A percentile compares a stretch with the other conserved stretches of the same genome.
These are phyloP conservation scores for Phytophthora sojae DNA, from an alignment of 352 stramenopile genomes.

Conservation along the genomic window DNA sequence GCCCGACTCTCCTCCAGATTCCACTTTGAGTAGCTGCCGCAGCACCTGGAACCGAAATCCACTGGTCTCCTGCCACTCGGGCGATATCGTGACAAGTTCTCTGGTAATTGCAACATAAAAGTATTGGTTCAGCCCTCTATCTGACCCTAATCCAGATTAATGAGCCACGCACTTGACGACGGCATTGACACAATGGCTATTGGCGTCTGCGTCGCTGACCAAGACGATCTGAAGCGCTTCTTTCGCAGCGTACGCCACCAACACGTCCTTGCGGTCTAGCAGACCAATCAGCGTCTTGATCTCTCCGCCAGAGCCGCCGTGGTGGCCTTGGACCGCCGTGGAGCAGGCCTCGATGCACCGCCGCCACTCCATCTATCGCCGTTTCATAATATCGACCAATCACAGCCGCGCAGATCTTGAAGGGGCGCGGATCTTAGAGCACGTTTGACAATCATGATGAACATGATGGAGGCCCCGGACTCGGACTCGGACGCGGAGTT, in stretches of 20 bases:
- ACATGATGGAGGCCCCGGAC: conserved; percentile 36
- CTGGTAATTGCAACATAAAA: conserved; percentile 14
- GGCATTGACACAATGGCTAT: conserved; percentile 15
- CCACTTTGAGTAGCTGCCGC: conserved; percentile 45
- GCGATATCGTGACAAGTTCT: neutral
- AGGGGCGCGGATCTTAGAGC: conserved; percentile 20
- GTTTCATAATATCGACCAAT: conserved; percentile 20
- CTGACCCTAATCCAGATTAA: neutral
- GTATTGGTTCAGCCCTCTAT: conserved; percentile 8
- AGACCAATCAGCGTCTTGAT: conserved; percentile 30
- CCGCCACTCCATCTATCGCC: conserved; percentile 20
- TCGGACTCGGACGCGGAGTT: conserved; percentile 13
- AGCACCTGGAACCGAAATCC: conserved; percentile 63
- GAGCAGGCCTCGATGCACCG: conserved; percentile 13
- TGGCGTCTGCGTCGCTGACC: neutral
- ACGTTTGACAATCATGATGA: conserved; percentile 23
- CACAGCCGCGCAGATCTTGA: conserved; percentile 37
- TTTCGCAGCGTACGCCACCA: conserved; percentile 56
- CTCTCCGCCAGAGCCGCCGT: neutral
- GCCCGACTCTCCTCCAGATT: neutral
- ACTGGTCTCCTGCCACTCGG: conserved; percentile 18
- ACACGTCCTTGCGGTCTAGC: conserved; percentile 42
- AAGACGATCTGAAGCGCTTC: conserved; percentile 39
- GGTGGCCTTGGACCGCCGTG: conserved; percentile 9
- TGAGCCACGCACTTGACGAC: conserved; percentile 29